Evolutionary conservation across 805 yeast genomes (phyloP), one percentile per base, ranked within the genome.

Genomic region (Priceomyces melissophilus): DNA sequence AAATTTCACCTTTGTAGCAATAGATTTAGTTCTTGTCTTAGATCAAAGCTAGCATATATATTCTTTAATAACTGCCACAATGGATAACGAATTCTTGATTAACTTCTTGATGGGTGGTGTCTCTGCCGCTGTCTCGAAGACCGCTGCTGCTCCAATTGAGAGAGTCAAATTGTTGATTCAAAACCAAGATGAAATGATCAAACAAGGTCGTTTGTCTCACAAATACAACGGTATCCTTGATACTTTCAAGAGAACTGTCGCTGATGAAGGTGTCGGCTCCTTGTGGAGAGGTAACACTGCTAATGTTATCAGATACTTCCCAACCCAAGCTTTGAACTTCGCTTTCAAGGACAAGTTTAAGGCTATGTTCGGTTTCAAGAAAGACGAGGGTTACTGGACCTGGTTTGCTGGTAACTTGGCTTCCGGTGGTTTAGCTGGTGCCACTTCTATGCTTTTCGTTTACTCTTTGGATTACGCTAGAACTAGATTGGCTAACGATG

Each of bases 201-300:
- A 90, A 78, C 96, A 88, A 78, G 96, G 97, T 68, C 88, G 96
- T 79, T 79, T 89, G 64, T 77, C 87, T 57, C 78, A 67, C 63
- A 82, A 77, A 69, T 89, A 90, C 83, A 81, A 74, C 55, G 97
- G 97, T 86, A 90, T 89, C 54, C 74, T 59, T 50, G 97, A 89
- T 67, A 87, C 96, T 78, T 89, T 90, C 95, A 81, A 68, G 63
- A 86, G 96, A 81, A 90, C 97, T 57, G 84, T 90, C 54, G 84
- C 86, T 58, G 87, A 84, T 58, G 97, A 89, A 79, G 97, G 97
- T 82, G 63, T 86, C 52, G 78, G 74, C 55, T 75, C 97, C 52
- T 88, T 89, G 91, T 89, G 97, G 97, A 85, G 96, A 85, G 97
- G 97, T 82, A 89, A 89, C 90, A 90, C 96, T 55, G 97, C 97